A percentile compares a stretch with the other conserved stretches of the same genome.
phyloP scores from a whole-genome alignment of 1,139 yeast genomes.

The Arxiozyma telluris region DNA sequence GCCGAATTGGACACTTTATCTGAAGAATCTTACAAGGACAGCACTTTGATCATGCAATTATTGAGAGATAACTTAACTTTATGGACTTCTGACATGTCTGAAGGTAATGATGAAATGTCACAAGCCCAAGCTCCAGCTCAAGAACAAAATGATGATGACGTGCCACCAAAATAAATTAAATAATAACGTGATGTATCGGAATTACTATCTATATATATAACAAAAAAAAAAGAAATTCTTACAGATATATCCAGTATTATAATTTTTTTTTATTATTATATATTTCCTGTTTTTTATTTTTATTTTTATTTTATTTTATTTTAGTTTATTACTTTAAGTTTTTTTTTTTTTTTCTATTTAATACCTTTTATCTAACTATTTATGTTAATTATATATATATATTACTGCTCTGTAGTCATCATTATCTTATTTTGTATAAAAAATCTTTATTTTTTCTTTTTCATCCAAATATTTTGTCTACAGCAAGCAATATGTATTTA shows the following conservation, averaged over 20 bases:
- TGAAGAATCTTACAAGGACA: slow-evolving; percentile 96
- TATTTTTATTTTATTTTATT: neutral
- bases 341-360: neutral
- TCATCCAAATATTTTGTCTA: too few species aligned
- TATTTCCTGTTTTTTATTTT: neutral
- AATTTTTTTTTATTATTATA: neutral
- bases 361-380: neutral
- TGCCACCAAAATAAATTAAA: slow-evolving; percentile 20
- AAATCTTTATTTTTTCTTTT: too few species aligned
- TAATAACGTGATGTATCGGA: neutral
- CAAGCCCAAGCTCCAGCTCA: slow-evolving; percentile 25
- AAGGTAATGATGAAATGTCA: slow-evolving; percentile 55
- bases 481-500: too few species aligned
- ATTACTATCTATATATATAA: neutral
- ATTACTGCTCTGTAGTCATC: neutral
- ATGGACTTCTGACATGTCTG: slow-evolving; percentile 95
- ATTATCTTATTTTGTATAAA: neutral
- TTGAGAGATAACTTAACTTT: slow-evolving; percentile 95
- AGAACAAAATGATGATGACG: slow-evolving; percentile 35
- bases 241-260: neutral
- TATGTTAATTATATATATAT: too few species aligned
- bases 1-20: slow-evolving; percentile 95
- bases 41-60: slow-evolving; percentile 96
- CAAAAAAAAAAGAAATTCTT: neutral
- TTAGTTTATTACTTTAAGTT: neutral